phyloP scores from a whole-genome alignment of 345 rosid genomes.

The Passiflora organensis region DNA sequence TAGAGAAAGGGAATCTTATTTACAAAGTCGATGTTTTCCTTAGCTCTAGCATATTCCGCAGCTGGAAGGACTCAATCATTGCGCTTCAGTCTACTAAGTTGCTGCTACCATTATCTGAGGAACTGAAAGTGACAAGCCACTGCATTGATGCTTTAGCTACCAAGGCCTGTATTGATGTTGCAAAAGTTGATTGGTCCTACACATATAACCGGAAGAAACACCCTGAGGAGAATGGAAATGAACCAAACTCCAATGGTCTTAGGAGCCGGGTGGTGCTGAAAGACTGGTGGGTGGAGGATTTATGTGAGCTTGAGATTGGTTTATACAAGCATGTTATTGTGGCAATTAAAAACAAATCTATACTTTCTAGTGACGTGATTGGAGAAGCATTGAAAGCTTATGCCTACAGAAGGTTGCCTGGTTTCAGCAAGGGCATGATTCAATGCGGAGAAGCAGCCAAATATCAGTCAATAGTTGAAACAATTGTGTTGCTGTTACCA shows the following conservation, averaged over 20 bases:
- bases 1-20: constrained; percentile 75
- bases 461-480: constrained; percentile 49
- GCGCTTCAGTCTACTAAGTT: constrained; percentile 61
- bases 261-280: constrained; percentile 51
- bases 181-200: constrained; percentile 82
- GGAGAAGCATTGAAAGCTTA: constrained; percentile 88
- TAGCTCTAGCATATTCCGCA: constrained; percentile 58
- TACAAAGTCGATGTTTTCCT: constrained; percentile 82
- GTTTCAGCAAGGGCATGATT: constrained; percentile 59
- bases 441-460: constrained; percentile 43
- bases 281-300: constrained; percentile 97
- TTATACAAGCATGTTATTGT: constrained; percentile 49
- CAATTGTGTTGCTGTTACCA: constrained; percentile 58
- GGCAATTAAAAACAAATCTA: constrained; percentile 42
- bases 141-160: constrained; percentile 67
- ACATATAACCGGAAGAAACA: constrained; percentile 66
- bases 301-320: constrained; percentile 72
- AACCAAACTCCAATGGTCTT: constrained; percentile 25
- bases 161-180: constrained; percentile 55
- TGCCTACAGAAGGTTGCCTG: constrained; percentile 61
- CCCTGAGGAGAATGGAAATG: constrained; percentile 48
- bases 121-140: constrained; percentile 47
- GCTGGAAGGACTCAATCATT: constrained; percentile 93
- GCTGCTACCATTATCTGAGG: constrained; percentile 55
- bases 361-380: constrained; percentile 49